Evolutionary conservation across 495 filamentous ascomycete genomes (phyloP).

Genomic region (Neurospora sp.): DNA sequence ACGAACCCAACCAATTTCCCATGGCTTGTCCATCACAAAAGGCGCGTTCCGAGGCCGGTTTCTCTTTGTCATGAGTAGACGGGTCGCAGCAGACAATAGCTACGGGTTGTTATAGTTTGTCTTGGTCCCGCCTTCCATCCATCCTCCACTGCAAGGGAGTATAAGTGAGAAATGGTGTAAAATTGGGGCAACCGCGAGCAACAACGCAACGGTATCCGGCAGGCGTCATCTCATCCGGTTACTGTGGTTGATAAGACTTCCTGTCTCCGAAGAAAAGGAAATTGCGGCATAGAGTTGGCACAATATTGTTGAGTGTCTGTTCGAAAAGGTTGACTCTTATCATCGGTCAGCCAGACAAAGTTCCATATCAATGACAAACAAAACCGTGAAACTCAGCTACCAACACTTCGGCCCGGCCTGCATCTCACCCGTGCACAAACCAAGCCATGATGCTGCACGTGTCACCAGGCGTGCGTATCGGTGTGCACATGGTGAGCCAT

Average conservation of each 20-base stretch:
- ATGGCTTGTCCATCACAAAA: background rate
- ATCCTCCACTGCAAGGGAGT: background rate
- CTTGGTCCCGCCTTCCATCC: background rate
- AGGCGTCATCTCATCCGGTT: background rate
- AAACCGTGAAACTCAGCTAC: background rate
- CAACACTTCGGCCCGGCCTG: background rate
- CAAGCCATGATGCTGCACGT: background rate
- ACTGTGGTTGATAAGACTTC: background rate
- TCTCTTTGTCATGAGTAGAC: slow-evolving; percentile 21
- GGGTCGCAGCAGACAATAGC: background rate
- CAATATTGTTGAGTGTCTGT: background rate
- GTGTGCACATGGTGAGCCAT: background rate
- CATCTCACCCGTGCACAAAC: background rate
- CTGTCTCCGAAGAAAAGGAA: background rate
- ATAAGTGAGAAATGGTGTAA: background rate
- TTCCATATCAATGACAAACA: background rate
- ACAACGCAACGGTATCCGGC: background rate
- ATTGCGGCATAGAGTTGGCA: background rate
- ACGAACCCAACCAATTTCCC: background rate
- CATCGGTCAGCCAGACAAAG: background rate
- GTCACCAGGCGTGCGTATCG: background rate
- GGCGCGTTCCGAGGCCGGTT: background rate
- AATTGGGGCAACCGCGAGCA: background rate
- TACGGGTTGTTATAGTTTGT: background rate
- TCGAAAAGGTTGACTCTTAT: background rate